These are phyloP conservation scores for Phylloporus rhodoxanthus DNA, from an alignment of 768 basidiomycete species.

Conservation along the genomic window DNA sequence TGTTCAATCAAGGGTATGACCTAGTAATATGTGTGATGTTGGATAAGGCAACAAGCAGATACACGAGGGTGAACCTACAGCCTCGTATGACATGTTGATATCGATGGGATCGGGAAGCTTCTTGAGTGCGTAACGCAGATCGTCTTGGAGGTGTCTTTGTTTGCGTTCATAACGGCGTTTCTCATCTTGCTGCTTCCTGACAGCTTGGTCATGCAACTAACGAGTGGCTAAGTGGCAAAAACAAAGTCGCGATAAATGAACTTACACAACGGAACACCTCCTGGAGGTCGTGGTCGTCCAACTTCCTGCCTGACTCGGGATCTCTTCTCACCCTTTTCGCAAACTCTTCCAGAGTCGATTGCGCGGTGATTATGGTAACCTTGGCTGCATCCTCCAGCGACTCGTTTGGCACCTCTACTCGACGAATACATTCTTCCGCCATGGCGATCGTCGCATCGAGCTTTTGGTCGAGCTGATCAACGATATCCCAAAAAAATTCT, in stretches of 20 bases:
- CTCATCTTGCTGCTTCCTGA: conserved; percentile 79
- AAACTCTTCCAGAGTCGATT: conserved; percentile 66
- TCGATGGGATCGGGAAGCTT: conserved; percentile 83
- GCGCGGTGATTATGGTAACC: conserved; percentile 38
- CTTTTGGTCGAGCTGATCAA: conserved; percentile 82
- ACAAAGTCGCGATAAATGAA: conserved; percentile 2
- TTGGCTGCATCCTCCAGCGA: conserved; percentile 27
- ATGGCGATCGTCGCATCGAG: conserved; percentile 73
- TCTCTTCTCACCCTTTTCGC: conserved; percentile 49
- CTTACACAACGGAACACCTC: conserved; percentile 62
- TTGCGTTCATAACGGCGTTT: conserved; percentile 79
- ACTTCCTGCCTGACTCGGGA: conserved; percentile 43
- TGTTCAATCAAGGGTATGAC: conserved; percentile 71
- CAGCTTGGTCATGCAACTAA: conserved; percentile 66
- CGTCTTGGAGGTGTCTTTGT: conserved; percentile 86
- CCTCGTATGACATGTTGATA: conserved; percentile 68
- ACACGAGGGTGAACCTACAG: conserved; percentile 43
- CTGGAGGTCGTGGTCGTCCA: conserved; percentile 49
- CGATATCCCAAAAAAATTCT: conserved; percentile 92
- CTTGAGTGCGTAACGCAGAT: conserved; percentile 91
- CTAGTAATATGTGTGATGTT: conserved; percentile 31
- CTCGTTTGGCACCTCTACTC: conserved; percentile 31
- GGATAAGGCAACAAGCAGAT: not conserved
- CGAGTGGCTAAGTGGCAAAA: conserved; percentile 5
- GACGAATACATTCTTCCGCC: conserved; percentile 56